phyloP scores from a whole-genome alignment of 1,284 basidiomycete species.

The Paramarasmius palmivorus region DNA sequence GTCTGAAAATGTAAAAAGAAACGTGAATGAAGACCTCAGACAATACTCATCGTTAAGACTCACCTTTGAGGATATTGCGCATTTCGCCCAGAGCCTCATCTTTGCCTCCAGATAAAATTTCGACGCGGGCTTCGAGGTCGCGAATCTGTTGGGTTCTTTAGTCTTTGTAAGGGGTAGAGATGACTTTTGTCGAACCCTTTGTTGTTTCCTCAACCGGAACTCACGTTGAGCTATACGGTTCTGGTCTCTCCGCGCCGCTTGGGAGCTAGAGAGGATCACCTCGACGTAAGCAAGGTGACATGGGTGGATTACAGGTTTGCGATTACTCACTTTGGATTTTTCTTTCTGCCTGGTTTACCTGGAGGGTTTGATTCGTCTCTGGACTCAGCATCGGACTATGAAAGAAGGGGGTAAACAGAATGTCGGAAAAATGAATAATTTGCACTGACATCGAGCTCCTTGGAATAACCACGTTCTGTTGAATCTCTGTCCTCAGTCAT shows the following conservation, averaged over 20 bases:
- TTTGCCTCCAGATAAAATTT: constrained; percentile 85
- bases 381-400: constrained; percentile 68
- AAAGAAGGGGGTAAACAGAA: no score
- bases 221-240: constrained; percentile 93
- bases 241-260: constrained; percentile 84
- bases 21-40: constrained; percentile 14
- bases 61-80: constrained; percentile 78
- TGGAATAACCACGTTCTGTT: constrained; percentile 59
- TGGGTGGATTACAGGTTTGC: constrained; percentile 22
- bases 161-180: constrained; percentile 5
- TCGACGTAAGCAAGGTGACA: constrained; percentile 33
- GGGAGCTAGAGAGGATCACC: constrained; percentile 53
- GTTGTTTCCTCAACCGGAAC: constrained; percentile 88
- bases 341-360: constrained; percentile 79
- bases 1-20: constrained; percentile 42
- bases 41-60: no score
- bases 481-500: constrained; percentile 39
- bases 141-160: constrained; percentile 62
- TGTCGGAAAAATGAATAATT: no score
- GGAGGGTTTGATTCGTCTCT: constrained; percentile 46
- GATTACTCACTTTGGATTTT: constrained; percentile 74
- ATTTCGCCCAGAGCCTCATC: constrained; percentile 85
- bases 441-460: constrained; percentile 50
- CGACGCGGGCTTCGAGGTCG: constrained; percentile 88
- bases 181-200: constrained; percentile 49